Evolutionary conservation across 148 eudicot species (phyloP).

Genomic region (Nepenthes mirabilis): DNA sequence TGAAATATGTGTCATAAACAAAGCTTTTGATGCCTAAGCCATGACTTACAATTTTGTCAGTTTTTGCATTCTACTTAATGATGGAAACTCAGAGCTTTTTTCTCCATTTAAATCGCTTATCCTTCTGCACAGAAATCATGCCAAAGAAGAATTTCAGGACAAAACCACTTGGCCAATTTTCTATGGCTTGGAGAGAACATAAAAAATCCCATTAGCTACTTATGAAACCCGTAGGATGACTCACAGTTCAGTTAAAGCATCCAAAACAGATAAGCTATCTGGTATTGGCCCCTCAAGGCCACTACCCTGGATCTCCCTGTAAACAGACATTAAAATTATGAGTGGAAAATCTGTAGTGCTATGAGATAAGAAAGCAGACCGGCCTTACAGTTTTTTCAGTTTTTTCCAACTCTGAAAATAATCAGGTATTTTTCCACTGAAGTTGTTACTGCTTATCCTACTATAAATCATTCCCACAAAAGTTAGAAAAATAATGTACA

Average conservation of each 20-base stretch:
- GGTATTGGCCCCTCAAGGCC: conserved; percentile 72
- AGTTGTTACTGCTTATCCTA: conserved; percentile 40
- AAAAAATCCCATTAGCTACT: neutral
- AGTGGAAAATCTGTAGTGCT: neutral
- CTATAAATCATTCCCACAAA: conserved; percentile 17
- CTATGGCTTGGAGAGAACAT: no score
- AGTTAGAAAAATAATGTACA: neutral
- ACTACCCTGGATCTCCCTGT: conserved; percentile 53
- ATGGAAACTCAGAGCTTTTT: conserved; percentile 30
- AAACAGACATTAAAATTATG: neutral
- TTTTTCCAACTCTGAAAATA: conserved; percentile 29
- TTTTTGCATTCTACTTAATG: conserved; percentile 17
- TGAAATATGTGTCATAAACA: neutral
- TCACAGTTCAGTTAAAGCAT: conserved; percentile 36
- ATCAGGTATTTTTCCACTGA: conserved; percentile 40
- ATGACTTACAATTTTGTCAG: conserved; percentile 34
- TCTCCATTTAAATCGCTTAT: conserved; percentile 47
- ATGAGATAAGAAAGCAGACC: neutral
- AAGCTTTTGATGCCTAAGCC: neutral
- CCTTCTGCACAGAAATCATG: conserved; percentile 27
- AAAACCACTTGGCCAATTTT: neutral
- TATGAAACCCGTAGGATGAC: conserved; percentile 8
- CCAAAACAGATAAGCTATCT: conserved; percentile 34
- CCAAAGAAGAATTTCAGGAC: conserved; percentile 2
- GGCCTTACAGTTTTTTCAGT: conserved; percentile 35